Evolutionary conservation across 345 rosid genomes (phyloP).

Genomic region (Eucalyptus urophylla): DNA sequence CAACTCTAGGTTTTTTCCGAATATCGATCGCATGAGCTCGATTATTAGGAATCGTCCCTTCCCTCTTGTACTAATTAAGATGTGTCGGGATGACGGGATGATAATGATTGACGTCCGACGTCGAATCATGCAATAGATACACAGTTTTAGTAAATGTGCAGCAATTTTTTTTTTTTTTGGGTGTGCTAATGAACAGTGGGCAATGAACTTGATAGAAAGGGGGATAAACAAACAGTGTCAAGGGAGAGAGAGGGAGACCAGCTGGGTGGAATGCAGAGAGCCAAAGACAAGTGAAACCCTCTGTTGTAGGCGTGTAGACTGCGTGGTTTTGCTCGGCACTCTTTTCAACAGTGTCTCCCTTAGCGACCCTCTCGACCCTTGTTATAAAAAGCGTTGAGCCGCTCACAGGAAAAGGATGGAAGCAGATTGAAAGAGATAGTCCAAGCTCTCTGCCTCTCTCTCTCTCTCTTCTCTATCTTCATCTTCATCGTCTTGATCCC

Average conservation of each 20-base stretch:
- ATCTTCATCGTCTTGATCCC: neutral
- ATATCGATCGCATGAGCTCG: neutral
- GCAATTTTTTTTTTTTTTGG: neutral
- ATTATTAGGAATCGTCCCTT: neutral
- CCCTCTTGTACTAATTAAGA: neutral
- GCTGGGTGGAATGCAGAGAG: neutral
- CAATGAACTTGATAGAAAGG: neutral
- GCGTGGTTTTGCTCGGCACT: neutral
- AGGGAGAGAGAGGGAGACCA: neutral
- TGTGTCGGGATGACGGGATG: neutral
- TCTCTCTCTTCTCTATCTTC: neutral
- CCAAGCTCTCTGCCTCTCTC: neutral
- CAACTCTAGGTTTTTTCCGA: neutral
- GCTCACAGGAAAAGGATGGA: neutral
- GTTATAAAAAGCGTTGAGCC: neutral
- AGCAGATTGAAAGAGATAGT: neutral
- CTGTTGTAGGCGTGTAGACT: neutral
- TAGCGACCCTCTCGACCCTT: neutral
- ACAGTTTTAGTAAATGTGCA: neutral
- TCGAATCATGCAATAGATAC: neutral
- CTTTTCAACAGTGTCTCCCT: neutral
- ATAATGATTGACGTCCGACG: neutral
- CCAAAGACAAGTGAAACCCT: neutral
- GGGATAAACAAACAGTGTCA: neutral
- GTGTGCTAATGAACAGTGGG: neutral